Percentiles rank a stretch among this genome's conserved stretches.
Evolutionary conservation across 2,329 filamentous ascomycete genomes (phyloP).

Genomic region (Harringtonia aguacate): DNA sequence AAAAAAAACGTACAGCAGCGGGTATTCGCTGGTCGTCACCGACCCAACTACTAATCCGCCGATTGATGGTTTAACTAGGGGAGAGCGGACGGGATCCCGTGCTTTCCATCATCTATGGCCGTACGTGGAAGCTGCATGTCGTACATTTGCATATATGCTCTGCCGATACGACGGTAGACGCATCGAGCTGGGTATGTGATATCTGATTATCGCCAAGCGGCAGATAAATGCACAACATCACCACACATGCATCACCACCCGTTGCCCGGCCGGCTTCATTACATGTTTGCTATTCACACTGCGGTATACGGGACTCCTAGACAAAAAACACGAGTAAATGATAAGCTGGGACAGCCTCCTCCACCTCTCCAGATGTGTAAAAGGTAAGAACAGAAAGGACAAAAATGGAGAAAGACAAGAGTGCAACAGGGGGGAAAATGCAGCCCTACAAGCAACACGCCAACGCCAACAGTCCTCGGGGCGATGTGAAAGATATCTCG

Average conservation of each 20-base stretch:
- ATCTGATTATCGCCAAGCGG: no score
- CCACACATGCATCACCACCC: neutral
- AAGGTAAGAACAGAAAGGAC: neutral
- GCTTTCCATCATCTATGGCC: conserved; percentile 2
- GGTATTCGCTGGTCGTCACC: conserved; percentile 5
- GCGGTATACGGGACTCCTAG: no score
- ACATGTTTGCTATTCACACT: neutral
- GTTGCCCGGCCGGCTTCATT: neutral
- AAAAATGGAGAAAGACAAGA: neutral
- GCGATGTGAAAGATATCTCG: no score
- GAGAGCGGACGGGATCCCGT: conserved; percentile 5
- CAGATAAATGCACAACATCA: no score
- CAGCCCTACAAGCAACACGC: neutral
- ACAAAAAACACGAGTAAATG: no score
- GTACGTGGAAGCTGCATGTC: neutral
- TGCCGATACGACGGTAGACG: no score
- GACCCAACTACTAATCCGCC: conserved; percentile 3
- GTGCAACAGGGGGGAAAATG: neutral
- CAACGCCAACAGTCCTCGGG: neutral
- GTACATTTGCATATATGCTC: no score
- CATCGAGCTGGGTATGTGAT: no score
- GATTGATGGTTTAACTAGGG: conserved; percentile 2
- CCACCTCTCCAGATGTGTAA: no score
- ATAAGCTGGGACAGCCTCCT: no score
- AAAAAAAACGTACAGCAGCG: conserved; percentile 1